These are phyloP conservation scores for Neurospora discreta DNA, from an alignment of 495 filamentous ascomycete genomes.

Conservation along the genomic window DNA sequence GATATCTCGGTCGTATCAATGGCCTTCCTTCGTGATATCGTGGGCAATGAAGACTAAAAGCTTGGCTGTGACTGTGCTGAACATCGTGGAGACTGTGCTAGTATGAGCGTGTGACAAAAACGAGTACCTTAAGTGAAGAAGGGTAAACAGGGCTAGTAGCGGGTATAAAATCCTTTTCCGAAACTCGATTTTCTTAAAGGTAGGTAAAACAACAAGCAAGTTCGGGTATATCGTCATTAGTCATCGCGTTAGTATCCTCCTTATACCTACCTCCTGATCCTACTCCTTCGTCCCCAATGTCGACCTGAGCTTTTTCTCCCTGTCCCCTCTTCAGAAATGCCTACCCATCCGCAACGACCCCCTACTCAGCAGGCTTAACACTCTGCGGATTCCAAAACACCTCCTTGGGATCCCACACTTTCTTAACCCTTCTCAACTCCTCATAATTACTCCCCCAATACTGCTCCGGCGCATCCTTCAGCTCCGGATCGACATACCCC, in stretches of 20 bases:
- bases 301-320: too few relatives aligned
- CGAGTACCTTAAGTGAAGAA: too few relatives aligned
- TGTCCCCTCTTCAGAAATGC: too few relatives aligned
- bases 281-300: too few relatives aligned
- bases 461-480: conserved; percentile 36
- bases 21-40: too few relatives aligned
- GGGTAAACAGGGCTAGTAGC: neutral
- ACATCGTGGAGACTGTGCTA: neutral
- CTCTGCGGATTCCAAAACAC: conserved; percentile 58
- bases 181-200: neutral
- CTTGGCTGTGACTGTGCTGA: neutral
- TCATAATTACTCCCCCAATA: conserved; percentile 49
- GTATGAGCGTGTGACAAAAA: neutral
- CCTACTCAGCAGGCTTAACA: conserved; percentile 23
- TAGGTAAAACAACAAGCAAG: neutral
- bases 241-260: neutral
- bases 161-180: neutral
- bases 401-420: conserved; percentile 39
- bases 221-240: neutral
- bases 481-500: conserved; percentile 58
- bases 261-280: neutral
- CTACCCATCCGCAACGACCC: neutral
- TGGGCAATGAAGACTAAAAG: neutral
- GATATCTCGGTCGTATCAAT: too few relatives aligned
- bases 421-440: conserved; percentile 40